These are phyloP conservation scores for Alopecurus myosuroides DNA, from an alignment of 176 grass and related monocot genomes.

Conservation along the genomic window DNA sequence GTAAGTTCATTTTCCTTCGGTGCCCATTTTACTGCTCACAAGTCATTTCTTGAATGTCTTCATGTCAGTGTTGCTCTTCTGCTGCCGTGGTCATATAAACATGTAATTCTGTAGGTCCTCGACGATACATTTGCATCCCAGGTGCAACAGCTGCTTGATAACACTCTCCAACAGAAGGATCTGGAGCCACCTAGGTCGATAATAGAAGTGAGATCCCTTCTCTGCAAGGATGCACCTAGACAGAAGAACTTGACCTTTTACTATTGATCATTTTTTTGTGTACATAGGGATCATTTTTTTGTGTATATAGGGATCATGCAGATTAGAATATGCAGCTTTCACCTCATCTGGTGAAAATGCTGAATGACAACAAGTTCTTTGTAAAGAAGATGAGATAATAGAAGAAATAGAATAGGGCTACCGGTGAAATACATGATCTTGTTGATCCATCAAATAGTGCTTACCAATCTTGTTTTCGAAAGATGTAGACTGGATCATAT, in stretches of 20 bases:
- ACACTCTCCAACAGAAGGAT: constrained; percentile 68
- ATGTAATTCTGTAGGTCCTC: constrained; percentile 53
- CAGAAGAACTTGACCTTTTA: constrained; percentile 72
- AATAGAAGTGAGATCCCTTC: constrained; percentile 92
- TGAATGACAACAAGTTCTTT: constrained; percentile 4
- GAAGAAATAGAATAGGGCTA: neutral
- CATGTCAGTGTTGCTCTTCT: neutral
- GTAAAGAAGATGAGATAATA: constrained; percentile 2
- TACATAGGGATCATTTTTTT: no score
- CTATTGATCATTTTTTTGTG: constrained; percentile 42
- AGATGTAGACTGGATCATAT: constrained; percentile 6
- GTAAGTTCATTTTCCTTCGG: constrained; percentile 41
- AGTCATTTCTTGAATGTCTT: neutral
- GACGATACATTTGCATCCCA: constrained; percentile 93
- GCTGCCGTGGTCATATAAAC: neutral
- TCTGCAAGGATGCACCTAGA: constrained; percentile 77
- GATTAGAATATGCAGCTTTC: neutral
- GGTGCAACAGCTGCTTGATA: constrained; percentile 82
- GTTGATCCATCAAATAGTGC: constrained; percentile 13
- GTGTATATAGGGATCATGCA: constrained; percentile 24
- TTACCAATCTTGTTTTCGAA: neutral
- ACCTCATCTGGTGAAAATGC: neutral
- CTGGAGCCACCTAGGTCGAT: constrained; percentile 83
- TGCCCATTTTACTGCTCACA: no score
- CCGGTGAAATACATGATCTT: neutral